Conservation (phyloP, 768 basidiomycete genomes). For the Russula griseocarnosa region DNA sequence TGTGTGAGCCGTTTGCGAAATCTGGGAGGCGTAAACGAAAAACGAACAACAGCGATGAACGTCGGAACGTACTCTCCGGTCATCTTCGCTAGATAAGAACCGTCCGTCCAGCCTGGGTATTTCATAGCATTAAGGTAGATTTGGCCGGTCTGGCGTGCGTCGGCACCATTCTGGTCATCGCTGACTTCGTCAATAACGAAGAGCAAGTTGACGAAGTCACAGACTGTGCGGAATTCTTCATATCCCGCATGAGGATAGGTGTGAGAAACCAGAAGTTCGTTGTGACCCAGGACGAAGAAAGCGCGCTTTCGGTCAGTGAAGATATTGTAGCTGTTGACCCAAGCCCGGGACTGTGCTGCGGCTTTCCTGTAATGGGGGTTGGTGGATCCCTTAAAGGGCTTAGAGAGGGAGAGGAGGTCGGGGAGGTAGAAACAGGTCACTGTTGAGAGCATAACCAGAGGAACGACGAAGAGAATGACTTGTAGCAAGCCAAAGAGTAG, state of each 20-base stretch:
- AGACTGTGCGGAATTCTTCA: constrained; percentile 57
- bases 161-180: constrained; percentile 60
- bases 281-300: constrained; percentile 59
- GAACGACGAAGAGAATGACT: background rate
- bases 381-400: constrained; percentile 44
- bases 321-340: constrained; percentile 60
- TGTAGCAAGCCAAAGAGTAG: background rate
- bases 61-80: constrained; percentile 53
- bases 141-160: constrained; percentile 53
- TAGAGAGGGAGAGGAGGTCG: constrained; percentile 49
- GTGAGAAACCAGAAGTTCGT: constrained; percentile 61
- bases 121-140: constrained; percentile 56
- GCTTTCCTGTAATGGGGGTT: constrained; percentile 58
- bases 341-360: constrained; percentile 56
- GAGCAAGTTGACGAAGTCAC: constrained; percentile 51
- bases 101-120: constrained; percentile 53
- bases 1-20: constrained; percentile 53
- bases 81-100: constrained; percentile 54
- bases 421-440: constrained; percentile 48
- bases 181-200: constrained; percentile 70
- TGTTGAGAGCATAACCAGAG: constrained; percentile 2
- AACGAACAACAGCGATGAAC: constrained; percentile 3
- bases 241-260: constrained; percentile 59
- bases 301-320: constrained; percentile 60
- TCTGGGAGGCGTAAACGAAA: constrained; percentile 35